Base-by-base conservation (phyloP, 1,284 basidiomycete species). In the Cryptococcus sp. region DNA sequence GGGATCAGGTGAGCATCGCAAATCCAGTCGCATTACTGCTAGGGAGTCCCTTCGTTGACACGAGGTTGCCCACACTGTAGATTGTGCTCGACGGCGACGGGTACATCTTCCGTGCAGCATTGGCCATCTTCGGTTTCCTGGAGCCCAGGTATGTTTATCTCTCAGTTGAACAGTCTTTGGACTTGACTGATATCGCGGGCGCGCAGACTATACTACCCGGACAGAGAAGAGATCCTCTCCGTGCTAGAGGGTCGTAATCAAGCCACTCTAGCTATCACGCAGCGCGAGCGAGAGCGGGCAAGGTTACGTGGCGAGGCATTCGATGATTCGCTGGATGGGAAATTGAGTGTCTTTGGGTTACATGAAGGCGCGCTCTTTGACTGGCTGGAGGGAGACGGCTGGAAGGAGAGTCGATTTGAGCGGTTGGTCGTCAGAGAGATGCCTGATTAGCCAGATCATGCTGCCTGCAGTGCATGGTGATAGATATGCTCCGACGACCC, bases 331-430 rank as follows among this genome's bases (percentile, higher is more conserved):
- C 85, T 87, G 6, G 78, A 80, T 62, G 91, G 88, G 27, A 90
- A 88, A 69, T 91, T 95, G 73, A 88, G 89, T 70, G 89, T 91
- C 58, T 93, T 95, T 74, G 90, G 89, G 5, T 81, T 93, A 6
- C 86, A 88, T 60, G 93, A 95, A 76, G 89, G 92, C 66, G 82
- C 82, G 53, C 87, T 93, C 85, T 88, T 90, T 42, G 90, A 91
- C 42, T 91, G 90, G 90, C 61, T 79, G 46, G 68, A 63, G 22
- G 50, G 68, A n/a, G 78, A 79, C 56, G 72, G 70, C 25, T 96
- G 93, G 93, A 91, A 87, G 72, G 91, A 94, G 72, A 89, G 86
- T 65, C 90, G 90, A 51, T 96, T 91, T 87, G 86, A 84, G 61
- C 82, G 93, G 60, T 78, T 96, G 58, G 87, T 93, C 64, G 84